Evolutionary conservation across 805 yeast species (phyloP).

Genomic region (Tetrapisispora arboricola): DNA sequence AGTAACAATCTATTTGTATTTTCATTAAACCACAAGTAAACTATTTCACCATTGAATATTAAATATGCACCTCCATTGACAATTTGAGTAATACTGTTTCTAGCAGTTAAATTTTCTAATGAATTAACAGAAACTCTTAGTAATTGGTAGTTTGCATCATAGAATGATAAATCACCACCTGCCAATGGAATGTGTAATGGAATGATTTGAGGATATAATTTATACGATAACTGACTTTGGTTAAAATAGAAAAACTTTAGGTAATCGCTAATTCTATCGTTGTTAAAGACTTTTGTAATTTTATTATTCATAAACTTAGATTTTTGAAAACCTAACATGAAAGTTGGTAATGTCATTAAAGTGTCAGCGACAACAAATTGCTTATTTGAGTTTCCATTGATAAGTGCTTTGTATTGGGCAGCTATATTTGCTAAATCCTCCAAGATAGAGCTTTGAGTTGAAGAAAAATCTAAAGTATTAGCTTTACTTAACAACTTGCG

Average conservation of each 20-base stretch:
- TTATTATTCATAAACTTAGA: constrained; percentile 43
- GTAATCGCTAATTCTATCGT: constrained; percentile 46
- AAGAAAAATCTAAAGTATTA: constrained; percentile 36
- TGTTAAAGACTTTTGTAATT: constrained; percentile 38
- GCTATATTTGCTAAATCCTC: constrained; percentile 45
- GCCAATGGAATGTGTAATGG: constrained; percentile 53
- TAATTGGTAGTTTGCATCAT: constrained; percentile 32
- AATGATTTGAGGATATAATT: constrained; percentile 71
- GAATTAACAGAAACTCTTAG: constrained; percentile 34
- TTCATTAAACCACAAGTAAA: constrained; percentile 58
- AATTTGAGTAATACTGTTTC: constrained; percentile 26
- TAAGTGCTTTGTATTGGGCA: constrained; percentile 45
- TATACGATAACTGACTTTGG: constrained; percentile 44
- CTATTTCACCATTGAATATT: constrained; percentile 54
- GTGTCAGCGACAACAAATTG: constrained; percentile 78
- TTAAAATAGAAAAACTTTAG: constrained; percentile 40
- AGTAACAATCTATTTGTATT: constrained; percentile 57
- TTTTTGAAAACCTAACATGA: constrained; percentile 60
- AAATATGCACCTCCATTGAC: constrained; percentile 70
- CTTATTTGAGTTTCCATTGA: constrained; percentile 30
- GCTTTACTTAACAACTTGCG: constrained; percentile 37
- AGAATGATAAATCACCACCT: constrained; percentile 44
- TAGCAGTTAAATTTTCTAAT: constrained; percentile 37
- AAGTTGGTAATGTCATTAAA: constrained; percentile 58
- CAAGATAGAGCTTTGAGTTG: constrained; percentile 43